Evolutionary conservation across 78 protist genomes (phyloP), one percentile per base, ranked within the genome.

Genomic region (Planoprotostelium fungivorum): DNA sequence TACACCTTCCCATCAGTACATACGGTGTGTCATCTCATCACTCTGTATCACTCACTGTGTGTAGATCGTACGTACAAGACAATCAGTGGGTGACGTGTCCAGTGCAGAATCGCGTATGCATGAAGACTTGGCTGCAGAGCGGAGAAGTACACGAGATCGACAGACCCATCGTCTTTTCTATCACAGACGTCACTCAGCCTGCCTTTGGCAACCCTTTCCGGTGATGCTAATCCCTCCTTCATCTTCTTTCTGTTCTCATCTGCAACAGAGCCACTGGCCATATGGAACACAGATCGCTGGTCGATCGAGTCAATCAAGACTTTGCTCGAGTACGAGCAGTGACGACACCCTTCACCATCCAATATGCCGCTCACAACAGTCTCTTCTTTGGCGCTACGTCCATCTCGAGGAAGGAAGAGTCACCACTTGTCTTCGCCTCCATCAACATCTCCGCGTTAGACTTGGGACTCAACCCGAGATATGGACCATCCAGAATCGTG

Each of bases 311-410:
- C 0, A 88, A 88, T 39, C 94, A 91, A 85, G 73, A 51, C 1
- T 91, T 91, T n/a, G 35, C 84, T 25, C 86, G 85, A 28, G 94
- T 91, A 0, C n/a, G 89, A 37, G 87, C 37, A 9, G 73, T 84
- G 9, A 39, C 28, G 35, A 39, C 86, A 25, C 31, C 73, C 31
- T 91, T 88, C n/a, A n/a, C 28, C 28, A 84, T 91, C 10, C 90
- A 91, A 38, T 91, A 91, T 39, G 92, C 94, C 86, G 89, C 84
- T 38, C 88, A 91, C 31, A 73, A 84, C 88, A 89, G 92, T 0
- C 34, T 88, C 1, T 86, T 91, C n/a, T 89, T 87, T 83, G 94
- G 94, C 36, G 85, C 89, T 31, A 86, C 37, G 29, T 87, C 90
- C 86, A 86, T 91, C 9, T 84, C 83, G 5, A 5, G 88, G 51